Evolutionary conservation across 2,329 filamentous ascomycete genomes (phyloP).

Genomic region (Neoscytalidium dimidiatum): DNA sequence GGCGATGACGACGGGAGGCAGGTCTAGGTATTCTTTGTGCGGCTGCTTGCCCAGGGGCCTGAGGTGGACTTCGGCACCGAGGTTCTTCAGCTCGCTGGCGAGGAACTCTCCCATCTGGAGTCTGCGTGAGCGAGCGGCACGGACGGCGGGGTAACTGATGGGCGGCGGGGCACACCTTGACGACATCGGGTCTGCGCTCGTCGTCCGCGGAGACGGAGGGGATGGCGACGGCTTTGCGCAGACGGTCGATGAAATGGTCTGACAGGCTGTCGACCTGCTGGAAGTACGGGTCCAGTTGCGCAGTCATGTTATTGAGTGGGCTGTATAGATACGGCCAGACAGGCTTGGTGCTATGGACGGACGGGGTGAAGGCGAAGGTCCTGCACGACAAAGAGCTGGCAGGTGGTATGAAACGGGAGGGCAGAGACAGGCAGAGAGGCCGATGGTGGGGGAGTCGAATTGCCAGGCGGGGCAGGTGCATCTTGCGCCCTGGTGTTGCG

Average conservation of each 20-base stretch:
- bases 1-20: conserved; percentile 89
- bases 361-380: conserved; percentile 3
- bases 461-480: conserved; percentile 18
- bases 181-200: conserved; percentile 83
- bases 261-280: conserved; percentile 83
- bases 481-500: conserved; percentile 18
- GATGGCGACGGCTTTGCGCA: conserved; percentile 91
- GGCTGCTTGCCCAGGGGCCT: conserved; percentile 89
- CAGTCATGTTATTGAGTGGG: conserved; percentile 74
- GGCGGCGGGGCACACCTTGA: conserved; percentile 60
- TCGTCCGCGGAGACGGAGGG: conserved; percentile 94
- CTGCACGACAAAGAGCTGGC: conserved; percentile 1
- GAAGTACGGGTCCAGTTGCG: conserved; percentile 89
- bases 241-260: conserved; percentile 81
- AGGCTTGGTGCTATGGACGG: conserved; percentile 1
- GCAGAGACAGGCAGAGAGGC: background rate
- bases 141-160: background rate
- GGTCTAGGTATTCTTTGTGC: conserved; percentile 83
- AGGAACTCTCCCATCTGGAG: conserved; percentile 88
- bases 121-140: conserved; percentile 16
- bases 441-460: conserved; percentile 17
- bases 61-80: conserved; percentile 86
- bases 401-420: background rate
- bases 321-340: conserved; percentile 52
- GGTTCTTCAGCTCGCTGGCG: conserved; percentile 73